These are phyloP conservation scores for Fusarium pseudoanthophilum DNA, from an alignment of 2,329 filamentous ascomycete species.

Conservation along the genomic window DNA sequence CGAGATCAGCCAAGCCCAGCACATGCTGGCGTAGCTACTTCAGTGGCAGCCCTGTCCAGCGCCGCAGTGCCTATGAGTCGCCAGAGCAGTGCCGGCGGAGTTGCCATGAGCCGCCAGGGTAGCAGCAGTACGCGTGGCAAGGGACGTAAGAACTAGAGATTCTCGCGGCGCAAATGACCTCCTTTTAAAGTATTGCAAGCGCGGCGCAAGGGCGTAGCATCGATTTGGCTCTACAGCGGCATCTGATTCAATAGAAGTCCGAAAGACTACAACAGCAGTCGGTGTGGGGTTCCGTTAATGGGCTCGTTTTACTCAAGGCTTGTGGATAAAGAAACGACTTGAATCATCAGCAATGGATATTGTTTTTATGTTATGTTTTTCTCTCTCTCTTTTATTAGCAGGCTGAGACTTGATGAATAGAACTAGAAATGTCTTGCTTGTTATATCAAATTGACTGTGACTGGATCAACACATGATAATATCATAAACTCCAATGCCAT, in stretches of 20 bases:
- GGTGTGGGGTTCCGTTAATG: constrained; percentile 22
- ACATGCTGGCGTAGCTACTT: constrained; percentile 35
- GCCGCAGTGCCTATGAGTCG: constrained; percentile 64
- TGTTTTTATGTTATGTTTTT: constrained; percentile 17
- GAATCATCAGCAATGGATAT: constrained; percentile 6
- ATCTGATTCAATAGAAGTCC: constrained; percentile 16
- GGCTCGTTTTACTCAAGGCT: constrained; percentile 14
- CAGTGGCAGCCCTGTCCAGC: constrained; percentile 44
- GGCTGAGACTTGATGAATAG: constrained; percentile 30
- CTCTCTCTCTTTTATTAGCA: background rate
- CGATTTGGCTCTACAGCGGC: constrained; percentile 25
- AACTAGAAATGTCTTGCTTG: constrained; percentile 35
- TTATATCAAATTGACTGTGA: constrained; percentile 9
- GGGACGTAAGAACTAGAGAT: constrained; percentile 50
- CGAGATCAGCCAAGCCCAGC: constrained; percentile 54
- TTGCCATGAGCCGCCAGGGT: constrained; percentile 66
- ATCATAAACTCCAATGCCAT: background rate
- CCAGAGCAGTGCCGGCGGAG: constrained; percentile 65
- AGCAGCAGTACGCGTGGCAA: constrained; percentile 63
- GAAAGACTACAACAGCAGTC: constrained; percentile 4
- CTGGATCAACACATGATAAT: background rate
- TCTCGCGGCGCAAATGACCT: constrained; percentile 11
- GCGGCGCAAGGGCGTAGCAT: constrained; percentile 43
- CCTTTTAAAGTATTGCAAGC: constrained; percentile 46
- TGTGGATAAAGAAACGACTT: background rate